Percentiles rank a stretch among this genome's conserved stretches.
Evolutionary conservation across 495 filamentous ascomycete species (phyloP).

Genomic region (Lophiotrema nucula): DNA sequence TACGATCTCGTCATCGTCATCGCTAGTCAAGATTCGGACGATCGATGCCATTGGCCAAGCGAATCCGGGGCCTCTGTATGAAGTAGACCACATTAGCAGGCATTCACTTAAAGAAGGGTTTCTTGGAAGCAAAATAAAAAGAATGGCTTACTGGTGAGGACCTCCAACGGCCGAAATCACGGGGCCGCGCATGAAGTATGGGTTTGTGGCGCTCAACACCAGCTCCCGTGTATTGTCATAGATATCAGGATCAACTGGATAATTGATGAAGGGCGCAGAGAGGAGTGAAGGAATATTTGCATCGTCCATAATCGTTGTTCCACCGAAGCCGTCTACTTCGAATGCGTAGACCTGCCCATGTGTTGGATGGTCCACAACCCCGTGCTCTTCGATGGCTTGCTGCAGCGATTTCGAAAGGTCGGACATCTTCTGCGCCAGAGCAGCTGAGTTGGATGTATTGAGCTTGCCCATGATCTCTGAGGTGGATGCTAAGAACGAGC

Average conservation of each 20-base stretch:
- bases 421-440: conserved; percentile 52
- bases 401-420: conserved; percentile 50
- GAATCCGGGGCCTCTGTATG: conserved; percentile 54
- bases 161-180: conserved; percentile 56
- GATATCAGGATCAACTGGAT: conserved; percentile 45
- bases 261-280: conserved; percentile 54
- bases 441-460: conserved; percentile 39
- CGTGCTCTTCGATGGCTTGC: conserved; percentile 52
- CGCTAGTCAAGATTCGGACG: conserved; percentile 55
- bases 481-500: conserved; percentile 54
- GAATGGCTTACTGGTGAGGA: no score
- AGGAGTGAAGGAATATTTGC: conserved; percentile 61
- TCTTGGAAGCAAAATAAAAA: no score
- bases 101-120: no score
- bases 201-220: conserved; percentile 53
- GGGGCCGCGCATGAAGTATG: conserved; percentile 57
- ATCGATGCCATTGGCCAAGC: conserved; percentile 62
- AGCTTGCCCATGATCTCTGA: conserved; percentile 55
- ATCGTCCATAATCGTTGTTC: conserved; percentile 58
- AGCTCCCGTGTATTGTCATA: conserved; percentile 54
- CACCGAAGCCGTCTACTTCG: conserved; percentile 61
- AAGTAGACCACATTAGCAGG: no score
- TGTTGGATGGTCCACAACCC: conserved; percentile 46
- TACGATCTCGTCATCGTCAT: conserved; percentile 53
- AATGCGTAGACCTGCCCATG: conserved; percentile 58